Conservation (phyloP, 768 basidiomycete species). For the Stropharia rugosoannulata region DNA sequence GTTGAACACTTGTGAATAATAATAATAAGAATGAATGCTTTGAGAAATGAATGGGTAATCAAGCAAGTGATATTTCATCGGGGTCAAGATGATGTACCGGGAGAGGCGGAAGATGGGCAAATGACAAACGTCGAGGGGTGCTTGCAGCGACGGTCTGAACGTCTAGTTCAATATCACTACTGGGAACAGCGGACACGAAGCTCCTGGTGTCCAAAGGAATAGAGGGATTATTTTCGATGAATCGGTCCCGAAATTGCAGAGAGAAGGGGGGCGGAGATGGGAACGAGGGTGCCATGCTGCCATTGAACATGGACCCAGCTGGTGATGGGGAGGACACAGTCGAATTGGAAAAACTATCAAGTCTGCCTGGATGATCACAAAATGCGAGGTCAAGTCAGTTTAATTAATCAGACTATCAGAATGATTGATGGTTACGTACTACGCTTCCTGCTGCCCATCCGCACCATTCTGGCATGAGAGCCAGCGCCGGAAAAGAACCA, state of each 20-base stretch:
- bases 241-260: slow-evolving; percentile 2
- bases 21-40: background rate
- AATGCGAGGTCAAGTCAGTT: too few species aligned
- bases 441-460: background rate
- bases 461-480: background rate
- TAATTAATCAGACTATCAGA: too few species aligned
- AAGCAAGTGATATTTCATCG: background rate
- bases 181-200: slow-evolving; percentile 3
- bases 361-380: too few species aligned
- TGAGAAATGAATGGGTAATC: background rate
- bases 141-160: slow-evolving; percentile 1
- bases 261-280: background rate
- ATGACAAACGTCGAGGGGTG: background rate
- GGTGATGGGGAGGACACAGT: background rate
- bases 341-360: background rate
- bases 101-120: background rate
- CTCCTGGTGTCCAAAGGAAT: slow-evolving; percentile 1
- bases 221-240: background rate
- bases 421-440: background rate
- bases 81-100: background rate
- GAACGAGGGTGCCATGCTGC: too few species aligned
- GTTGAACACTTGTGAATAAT: background rate
- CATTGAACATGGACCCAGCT: background rate
- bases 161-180: slow-evolving; percentile 7
- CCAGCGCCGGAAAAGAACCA: background rate